These are phyloP conservation scores for Acanthamoeba triangularis DNA, from an alignment of 208 protist genomes.

Conservation along the genomic window DNA sequence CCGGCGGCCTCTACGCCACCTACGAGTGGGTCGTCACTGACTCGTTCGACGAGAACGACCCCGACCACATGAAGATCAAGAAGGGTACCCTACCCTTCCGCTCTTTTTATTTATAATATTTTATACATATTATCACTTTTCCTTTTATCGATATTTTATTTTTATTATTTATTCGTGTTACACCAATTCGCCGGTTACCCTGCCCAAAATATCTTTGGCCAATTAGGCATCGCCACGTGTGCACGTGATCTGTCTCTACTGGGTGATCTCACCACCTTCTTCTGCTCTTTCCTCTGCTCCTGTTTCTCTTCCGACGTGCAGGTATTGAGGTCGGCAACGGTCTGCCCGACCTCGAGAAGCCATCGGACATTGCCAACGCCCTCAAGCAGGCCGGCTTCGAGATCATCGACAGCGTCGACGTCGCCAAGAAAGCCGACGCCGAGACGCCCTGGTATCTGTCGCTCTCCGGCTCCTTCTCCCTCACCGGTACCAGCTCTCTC, in stretches of 20 bases:
- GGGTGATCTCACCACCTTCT: not conserved
- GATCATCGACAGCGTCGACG: constrained; percentile 92
- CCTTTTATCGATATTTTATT: too few species aligned
- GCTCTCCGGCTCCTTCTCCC: constrained; percentile 91
- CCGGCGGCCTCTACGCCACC: constrained; percentile 93
- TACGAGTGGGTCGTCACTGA: constrained; percentile 98
- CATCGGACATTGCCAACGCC: constrained; percentile 91
- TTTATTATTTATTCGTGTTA: not conserved
- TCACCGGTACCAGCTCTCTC: constrained; percentile 89
- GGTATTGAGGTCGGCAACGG: constrained; percentile 97
- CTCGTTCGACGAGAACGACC: constrained; percentile 95
- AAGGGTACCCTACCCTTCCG: constrained; percentile 79
- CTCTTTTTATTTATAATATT: not conserved
- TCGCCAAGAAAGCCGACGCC: constrained; percentile 90
- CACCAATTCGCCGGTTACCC: not conserved
- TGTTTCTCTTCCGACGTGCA: not conserved
- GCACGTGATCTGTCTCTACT: not conserved
- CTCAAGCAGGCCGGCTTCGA: constrained; percentile 96
- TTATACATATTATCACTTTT: too few species aligned
- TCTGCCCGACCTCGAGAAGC: constrained; percentile 94
- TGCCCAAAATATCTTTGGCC: not conserved
- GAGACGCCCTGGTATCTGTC: constrained; percentile 94
- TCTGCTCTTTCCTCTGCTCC: too few species aligned
- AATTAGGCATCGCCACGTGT: not conserved
- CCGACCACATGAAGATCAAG: constrained; percentile 94